Evolutionary conservation across 257 asterid genomes (phyloP).

Genomic region (Nyctanthes arbortristis): DNA sequence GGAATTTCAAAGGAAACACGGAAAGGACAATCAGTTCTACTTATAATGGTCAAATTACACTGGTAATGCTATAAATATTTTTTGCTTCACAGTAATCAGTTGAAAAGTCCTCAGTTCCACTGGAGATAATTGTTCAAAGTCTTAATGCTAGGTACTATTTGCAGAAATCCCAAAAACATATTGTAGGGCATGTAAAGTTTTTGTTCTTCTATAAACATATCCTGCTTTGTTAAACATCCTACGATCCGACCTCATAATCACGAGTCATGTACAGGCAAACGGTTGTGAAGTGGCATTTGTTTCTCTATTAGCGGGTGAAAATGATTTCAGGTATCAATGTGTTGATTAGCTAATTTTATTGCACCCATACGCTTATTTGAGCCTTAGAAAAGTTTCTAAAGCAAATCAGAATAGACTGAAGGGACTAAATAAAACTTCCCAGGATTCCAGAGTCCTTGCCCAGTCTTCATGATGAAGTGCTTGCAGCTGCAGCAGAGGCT

Average conservation of each 20-base stretch:
- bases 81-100: constrained; percentile 8
- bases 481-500: constrained; percentile 79
- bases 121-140: background rate
- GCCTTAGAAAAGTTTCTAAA: constrained; percentile 3
- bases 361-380: constrained; percentile 20
- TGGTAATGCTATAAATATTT: constrained; percentile 49
- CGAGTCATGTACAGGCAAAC: constrained; percentile 50
- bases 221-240: constrained; percentile 6
- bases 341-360: constrained; percentile 21
- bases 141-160: constrained; percentile 8
- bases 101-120: background rate
- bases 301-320: constrained; percentile 64
- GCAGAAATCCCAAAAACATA: too few species aligned
- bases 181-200: too few species aligned
- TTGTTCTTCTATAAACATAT: too few species aligned
- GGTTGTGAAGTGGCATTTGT: constrained; percentile 78
- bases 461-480: constrained; percentile 81
- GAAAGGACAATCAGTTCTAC: constrained; percentile 64
- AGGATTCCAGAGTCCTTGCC: constrained; percentile 87
- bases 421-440: constrained; percentile 20
- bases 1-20: constrained; percentile 80
- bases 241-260: constrained; percentile 12
- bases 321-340: constrained; percentile 72
- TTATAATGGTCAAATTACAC: constrained; percentile 55
- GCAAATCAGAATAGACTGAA: constrained; percentile 26